Conservation (phyloP, 1,139 yeast genomes). For the Arxiozyma telluris region DNA sequence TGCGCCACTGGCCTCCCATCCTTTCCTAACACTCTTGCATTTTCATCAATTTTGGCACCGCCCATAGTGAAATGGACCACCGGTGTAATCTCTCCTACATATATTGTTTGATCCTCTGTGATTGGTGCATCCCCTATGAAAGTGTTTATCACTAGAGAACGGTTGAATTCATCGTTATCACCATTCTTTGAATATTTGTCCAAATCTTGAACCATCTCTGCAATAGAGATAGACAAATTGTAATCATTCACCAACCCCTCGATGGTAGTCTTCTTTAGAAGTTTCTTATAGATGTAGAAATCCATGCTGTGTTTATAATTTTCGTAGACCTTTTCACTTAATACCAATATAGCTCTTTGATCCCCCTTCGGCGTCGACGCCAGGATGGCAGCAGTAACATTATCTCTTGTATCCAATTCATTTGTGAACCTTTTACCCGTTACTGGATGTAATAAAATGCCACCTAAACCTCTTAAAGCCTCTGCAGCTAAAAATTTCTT, state of each 20-base stretch:
- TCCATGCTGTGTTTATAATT: conserved; percentile 42
- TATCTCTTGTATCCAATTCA: conserved; percentile 64
- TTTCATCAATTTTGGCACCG: conserved; percentile 59
- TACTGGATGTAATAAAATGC: conserved; percentile 47
- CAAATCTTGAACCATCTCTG: conserved; percentile 37
- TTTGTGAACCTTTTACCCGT: conserved; percentile 62
- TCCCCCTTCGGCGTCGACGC: conserved; percentile 33
- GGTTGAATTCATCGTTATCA: conserved; percentile 24
- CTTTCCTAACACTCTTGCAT: conserved; percentile 45
- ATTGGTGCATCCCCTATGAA: conserved; percentile 23
- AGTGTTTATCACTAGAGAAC: conserved; percentile 26
- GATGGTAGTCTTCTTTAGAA: conserved; percentile 48
- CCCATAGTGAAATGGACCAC: conserved; percentile 86
- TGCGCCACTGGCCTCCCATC: conserved; percentile 36
- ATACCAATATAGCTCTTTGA: conserved; percentile 33
- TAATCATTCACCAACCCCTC: conserved; percentile 40
- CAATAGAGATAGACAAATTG: conserved; percentile 29
- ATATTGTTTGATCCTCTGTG: conserved; percentile 12
- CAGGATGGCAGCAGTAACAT: conserved; percentile 46
- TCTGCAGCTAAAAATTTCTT: conserved; percentile 75
- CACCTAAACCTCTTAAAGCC: conserved; percentile 72
- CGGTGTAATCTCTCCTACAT: conserved; percentile 46
- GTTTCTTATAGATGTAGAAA: conserved; percentile 56
- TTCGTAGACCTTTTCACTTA: conserved; percentile 32
- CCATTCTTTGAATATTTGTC: conserved; percentile 38